Conservation (phyloP, 495 filamentous ascomycete genomes). For the Aspergillus taichungensis region DNA sequence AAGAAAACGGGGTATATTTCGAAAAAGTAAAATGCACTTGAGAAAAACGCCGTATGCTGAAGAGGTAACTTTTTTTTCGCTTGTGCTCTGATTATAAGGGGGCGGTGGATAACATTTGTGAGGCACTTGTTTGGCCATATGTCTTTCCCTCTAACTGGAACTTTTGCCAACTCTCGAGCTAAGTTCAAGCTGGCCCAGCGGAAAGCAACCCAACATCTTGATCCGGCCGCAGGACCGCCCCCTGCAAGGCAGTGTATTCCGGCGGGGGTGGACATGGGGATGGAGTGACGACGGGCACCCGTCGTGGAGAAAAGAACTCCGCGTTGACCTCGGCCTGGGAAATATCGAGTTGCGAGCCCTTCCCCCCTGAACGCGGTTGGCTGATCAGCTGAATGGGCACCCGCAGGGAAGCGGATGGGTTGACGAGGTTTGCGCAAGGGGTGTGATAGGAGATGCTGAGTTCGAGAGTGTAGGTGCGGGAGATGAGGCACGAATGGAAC, state of each 20-base stretch:
- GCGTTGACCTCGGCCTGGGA: constrained; percentile 29
- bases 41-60: too few species aligned
- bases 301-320: constrained; percentile 32
- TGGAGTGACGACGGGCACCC: constrained; percentile 6
- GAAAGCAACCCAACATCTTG: not conserved
- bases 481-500: constrained; percentile 80
- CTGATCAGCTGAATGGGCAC: constrained; percentile 69
- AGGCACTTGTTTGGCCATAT: too few species aligned
- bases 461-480: constrained; percentile 68
- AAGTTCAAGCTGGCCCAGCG: too few species aligned
- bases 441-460: constrained; percentile 56
- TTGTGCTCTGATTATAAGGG: too few species aligned
- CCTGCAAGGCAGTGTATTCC: not conserved
- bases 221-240: not conserved
- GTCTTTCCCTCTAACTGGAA: too few species aligned
- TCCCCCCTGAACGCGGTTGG: constrained; percentile 6
- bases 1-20: too few species aligned
- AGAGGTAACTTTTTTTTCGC: too few species aligned
- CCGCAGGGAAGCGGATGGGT: constrained; percentile 51
- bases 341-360: constrained; percentile 14
- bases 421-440: constrained; percentile 43
- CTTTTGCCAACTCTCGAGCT: too few species aligned
- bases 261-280: constrained; percentile 1
- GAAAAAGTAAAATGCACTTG: too few species aligned
- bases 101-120: too few species aligned